Evolutionary conservation across 768 basidiomycete species (phyloP), one percentile per base, ranked within the genome.

Genomic region (Hypsizygus marmoreus): DNA sequence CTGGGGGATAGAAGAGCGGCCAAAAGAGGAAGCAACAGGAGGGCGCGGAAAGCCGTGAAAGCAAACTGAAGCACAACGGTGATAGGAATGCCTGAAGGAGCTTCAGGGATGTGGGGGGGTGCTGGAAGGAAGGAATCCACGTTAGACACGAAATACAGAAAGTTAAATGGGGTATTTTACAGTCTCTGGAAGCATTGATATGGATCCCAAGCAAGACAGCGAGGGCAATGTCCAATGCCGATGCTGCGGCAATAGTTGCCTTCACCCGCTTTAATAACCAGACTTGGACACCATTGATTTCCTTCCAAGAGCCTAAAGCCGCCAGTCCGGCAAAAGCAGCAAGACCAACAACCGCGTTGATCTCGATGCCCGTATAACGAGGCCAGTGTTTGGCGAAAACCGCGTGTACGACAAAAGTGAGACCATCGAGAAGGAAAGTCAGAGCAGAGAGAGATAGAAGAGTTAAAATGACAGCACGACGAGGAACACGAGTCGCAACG

Each of bases 281-380:
- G 13, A 88, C 80, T 29, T 80, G 72, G 26, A 83, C 74, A 26
- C 85, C 86, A 23, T 80, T 76, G 43, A 86, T 70, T 51, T 89
- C 88, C 65, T 91, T 90, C 80, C 82, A 91, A 10, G 86, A 76
- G 7, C 90, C 90, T 33, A 90, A 69, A 8, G 82, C 81, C 11
- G 88, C 86, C 38, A 92, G 69, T 28, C 86, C 84, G 26, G 81
- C 70, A 55, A 88, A 89, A 4, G 84, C 86, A 31, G 80, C 57
- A 24, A 91, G 73, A 43, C 88, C 90, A 33, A 84, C 62, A 32
- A 90, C 58, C 31, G 88, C 71, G 54, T 79, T 87, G 59, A 84
- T 64, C 56, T 86, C 85, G 31, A 87, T 74, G 17, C 83, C 88
- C 6, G 83, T 81, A 49, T 71, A 57, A 30, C 64, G 69, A 10